Base-by-base conservation (phyloP, 2,329 filamentous ascomycete species). In the Diaporthe caulivora region DNA sequence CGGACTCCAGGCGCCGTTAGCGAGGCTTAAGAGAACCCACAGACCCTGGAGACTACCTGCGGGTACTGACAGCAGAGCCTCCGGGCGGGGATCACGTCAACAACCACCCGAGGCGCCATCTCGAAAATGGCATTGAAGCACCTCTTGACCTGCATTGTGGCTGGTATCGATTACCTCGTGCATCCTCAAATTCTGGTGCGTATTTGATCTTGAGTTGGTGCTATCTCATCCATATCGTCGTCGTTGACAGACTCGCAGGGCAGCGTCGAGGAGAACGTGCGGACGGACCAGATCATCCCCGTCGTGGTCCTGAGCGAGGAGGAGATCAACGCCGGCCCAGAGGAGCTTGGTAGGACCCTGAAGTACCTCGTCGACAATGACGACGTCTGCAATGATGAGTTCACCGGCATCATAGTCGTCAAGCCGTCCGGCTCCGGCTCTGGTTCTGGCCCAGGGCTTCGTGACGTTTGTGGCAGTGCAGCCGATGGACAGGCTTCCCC, bases 181-280 rank as follows among this genome's bases (percentile, higher is more conserved):
- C 83, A 84, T 70, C 83, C 83, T 10, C 76, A 81, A 34, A 81
- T 82, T 51, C 73, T 84, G 72, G 83, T 83, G 80, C 7, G 62
- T 53, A 0, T 3, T 18, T 17, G 8, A 21, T 55, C 21, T 76
- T 10, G 5, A 9, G 21, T n/a, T 17, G 31, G 74, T 37, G 31
- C 49, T 21, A 75, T 15, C 74, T 47, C 21, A 54, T 13, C 8
- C 7, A 11, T 24, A 21, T 8, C n/a, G n/a, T 34, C 13, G 21
- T 34, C n/a, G 26, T 70, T 74, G 17, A 75, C 42, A 29, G 29
- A 40, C 18, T 40, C 29, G 9, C 31, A 85, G 83, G 84, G 83
- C 68, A 80, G 80, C 26, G 84, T 85, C n/a, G 78, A 84, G 72
- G 82, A 84, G 74, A 83, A 80, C 42, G 84, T 85, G 74, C 82